Percentiles rank a stretch among this genome's conserved stretches.
These are phyloP conservation scores for Calonectria pseudoturangicola DNA, from an alignment of 2,329 filamentous ascomycete species.

Conservation along the genomic window DNA sequence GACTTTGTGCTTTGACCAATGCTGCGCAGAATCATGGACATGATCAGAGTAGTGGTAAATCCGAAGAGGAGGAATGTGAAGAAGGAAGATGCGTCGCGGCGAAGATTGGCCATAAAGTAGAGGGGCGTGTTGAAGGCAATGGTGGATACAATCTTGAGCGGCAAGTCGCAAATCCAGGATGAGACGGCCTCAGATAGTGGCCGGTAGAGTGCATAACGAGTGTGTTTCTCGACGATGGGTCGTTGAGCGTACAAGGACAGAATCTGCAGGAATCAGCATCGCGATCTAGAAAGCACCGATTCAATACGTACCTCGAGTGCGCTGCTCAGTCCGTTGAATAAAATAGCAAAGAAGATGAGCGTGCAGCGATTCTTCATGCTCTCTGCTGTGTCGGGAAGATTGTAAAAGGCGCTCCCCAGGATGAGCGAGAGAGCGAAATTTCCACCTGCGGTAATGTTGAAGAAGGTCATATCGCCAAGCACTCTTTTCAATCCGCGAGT, in stretches of 20 bases:
- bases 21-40: conserved; percentile 66
- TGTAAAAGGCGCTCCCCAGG: conserved; percentile 69
- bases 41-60: conserved; percentile 58
- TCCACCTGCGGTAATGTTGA: conserved; percentile 34
- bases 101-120: conserved; percentile 69
- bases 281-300: too few relatives aligned
- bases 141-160: conserved; percentile 61
- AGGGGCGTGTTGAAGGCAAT: conserved; percentile 65
- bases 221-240: conserved; percentile 60
- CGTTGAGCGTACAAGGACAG: conserved; percentile 57
- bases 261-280: conserved; percentile 56
- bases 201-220: conserved; percentile 59
- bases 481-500: conserved; percentile 51
- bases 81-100: conserved; percentile 65
- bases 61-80: conserved; percentile 67
- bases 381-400: conserved; percentile 62
- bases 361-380: conserved; percentile 67
- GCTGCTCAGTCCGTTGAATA: conserved; percentile 68
- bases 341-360: conserved; percentile 69
- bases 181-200: conserved; percentile 56
- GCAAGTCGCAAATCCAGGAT: conserved; percentile 62
- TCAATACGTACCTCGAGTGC: conserved; percentile 52
- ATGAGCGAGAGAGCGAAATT: conserved; percentile 69
- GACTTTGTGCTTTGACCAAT: conserved; percentile 68
- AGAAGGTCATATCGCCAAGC: conserved; percentile 47